Evolutionary conservation across 176 grass and related monocot species (phyloP), one percentile per base, ranked within the genome.

Genomic region (Aegilops speltoides): DNA sequence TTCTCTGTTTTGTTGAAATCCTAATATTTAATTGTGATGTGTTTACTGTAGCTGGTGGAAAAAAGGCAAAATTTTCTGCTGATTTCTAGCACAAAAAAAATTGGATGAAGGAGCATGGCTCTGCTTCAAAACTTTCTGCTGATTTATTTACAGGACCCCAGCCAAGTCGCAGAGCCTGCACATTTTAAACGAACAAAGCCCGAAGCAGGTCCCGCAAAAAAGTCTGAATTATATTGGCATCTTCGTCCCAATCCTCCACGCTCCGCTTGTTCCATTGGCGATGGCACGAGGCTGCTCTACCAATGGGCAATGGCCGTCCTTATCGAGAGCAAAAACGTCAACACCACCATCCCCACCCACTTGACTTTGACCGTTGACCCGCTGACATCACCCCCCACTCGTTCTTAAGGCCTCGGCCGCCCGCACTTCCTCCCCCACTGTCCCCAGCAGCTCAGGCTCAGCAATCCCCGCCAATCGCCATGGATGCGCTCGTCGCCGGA

Each of bases 301-400:
- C 7, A 59, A 59, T 59, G 54, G 54, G 4, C 69, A 38, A 57
- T 76, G 73, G 73, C 54, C 73, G 52, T 86, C 80, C 43, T 89
- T 82, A 74, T 73, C 89, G 86, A 82, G 77, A 70, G 54, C 54
- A 57, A 82, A 82, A 84, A 84, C 90, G 84, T 91, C 87, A 87
- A 88, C 84, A 90, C 68, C 54, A 72, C 29, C 72, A 73, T 71
- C 37, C 70, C 69, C 89, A 75, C 68, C 87, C 87, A 85, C 87
- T 87, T 86, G 89, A 73, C 88, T 88, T 90, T 92, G 90, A 92
- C 88, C 88, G 28, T 92, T 90, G 93, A 95, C 88, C 81, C 4
- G 22, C 38, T 76, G 82, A 95, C 90, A 86, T 92, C 90, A 95
- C 33, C 56, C 64, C 65, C 80, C 65, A 90, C 84, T 59, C 86